A percentile compares a stretch with the other conserved stretches of the same genome.
These are phyloP conservation scores for Leptographium wingfieldii DNA, from an alignment of 2,329 filamentous ascomycete genomes.

Conservation along the genomic window DNA sequence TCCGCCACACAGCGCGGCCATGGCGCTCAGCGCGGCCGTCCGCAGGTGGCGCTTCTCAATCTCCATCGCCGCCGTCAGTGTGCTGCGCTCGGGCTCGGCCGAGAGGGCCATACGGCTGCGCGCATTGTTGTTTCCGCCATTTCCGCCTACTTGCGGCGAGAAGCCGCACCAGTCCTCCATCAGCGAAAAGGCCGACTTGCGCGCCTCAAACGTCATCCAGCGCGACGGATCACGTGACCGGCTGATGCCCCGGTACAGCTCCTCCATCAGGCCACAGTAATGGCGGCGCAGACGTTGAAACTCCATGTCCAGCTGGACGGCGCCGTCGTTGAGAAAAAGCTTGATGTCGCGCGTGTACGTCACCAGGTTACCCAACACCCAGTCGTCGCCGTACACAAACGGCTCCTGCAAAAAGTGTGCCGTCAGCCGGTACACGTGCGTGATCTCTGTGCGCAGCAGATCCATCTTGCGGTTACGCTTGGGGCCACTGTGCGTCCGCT, in stretches of 20 bases:
- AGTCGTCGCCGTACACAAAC: slow-evolving; percentile 74
- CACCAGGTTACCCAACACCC: slow-evolving; percentile 79
- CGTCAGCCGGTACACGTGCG: slow-evolving; percentile 89
- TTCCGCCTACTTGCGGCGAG: slow-evolving; percentile 52
- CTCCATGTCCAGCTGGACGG: slow-evolving; percentile 89
- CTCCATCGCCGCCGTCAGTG: slow-evolving; percentile 79
- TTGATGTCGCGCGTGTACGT: slow-evolving; percentile 86
- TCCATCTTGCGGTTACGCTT: slow-evolving; percentile 76
- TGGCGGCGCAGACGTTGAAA: slow-evolving; percentile 86
- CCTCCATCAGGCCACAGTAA: slow-evolving; percentile 88
- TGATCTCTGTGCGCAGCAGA: slow-evolving; percentile 81
- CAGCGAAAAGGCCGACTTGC: slow-evolving; percentile 86
- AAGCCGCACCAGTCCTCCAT: slow-evolving; percentile 99
- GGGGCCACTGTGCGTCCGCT: slow-evolving; percentile 71
- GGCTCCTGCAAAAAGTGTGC: slow-evolving; percentile 74
- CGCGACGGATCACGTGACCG: slow-evolving; percentile 70
- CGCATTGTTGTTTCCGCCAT: too few species aligned
- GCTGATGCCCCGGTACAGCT: slow-evolving; percentile 84
- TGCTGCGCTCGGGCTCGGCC: slow-evolving; percentile 52
- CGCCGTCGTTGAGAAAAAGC: slow-evolving; percentile 85
- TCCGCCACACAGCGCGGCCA: slow-evolving; percentile 82
- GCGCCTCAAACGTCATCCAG: slow-evolving; percentile 95
- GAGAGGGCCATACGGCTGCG: too few species aligned
- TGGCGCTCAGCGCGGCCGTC: slow-evolving; percentile 82
- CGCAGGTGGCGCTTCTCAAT: slow-evolving; percentile 91